Evolutionary conservation across 768 basidiomycete species (phyloP).

Genomic region (Macrolepiota dolichaula): DNA sequence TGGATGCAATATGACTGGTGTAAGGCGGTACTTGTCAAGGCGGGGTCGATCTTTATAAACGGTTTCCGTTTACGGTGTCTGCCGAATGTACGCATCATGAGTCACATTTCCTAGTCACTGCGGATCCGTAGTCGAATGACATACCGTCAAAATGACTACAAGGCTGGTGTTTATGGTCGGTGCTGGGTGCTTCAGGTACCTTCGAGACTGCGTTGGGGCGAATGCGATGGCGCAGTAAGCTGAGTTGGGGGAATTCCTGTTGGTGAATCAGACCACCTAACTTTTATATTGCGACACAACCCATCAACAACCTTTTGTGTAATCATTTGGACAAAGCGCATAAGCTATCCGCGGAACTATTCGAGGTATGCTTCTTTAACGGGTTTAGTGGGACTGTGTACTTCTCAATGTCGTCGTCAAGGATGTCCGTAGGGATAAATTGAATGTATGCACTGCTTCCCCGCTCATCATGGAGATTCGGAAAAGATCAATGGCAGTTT

Average conservation of each 20-base stretch:
- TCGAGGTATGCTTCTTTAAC: background rate
- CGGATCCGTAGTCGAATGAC: constrained; percentile 6
- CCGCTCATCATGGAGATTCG: background rate
- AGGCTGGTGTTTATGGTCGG: too few relatives aligned
- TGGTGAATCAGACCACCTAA: background rate
- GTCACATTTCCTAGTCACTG: constrained; percentile 8
- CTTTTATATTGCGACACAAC: background rate
- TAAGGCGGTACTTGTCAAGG: background rate
- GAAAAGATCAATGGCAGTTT: background rate
- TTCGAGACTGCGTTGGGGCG: background rate
- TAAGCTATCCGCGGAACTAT: too few relatives aligned
- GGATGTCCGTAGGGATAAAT: background rate
- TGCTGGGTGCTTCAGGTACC: too few relatives aligned
- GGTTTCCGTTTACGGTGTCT: background rate
- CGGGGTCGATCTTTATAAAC: background rate
- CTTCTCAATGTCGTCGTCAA: background rate
- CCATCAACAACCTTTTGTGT: too few relatives aligned
- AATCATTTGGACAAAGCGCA: too few relatives aligned
- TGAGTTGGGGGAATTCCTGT: background rate
- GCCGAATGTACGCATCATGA: constrained; percentile 1
- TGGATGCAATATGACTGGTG: constrained; percentile 2
- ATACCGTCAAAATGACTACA: background rate
- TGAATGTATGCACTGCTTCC: background rate
- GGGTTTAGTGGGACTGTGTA: background rate
- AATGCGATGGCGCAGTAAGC: background rate